Base-by-base conservation (phyloP, 208 protist species). In the Phytomonas sp. region DNA sequence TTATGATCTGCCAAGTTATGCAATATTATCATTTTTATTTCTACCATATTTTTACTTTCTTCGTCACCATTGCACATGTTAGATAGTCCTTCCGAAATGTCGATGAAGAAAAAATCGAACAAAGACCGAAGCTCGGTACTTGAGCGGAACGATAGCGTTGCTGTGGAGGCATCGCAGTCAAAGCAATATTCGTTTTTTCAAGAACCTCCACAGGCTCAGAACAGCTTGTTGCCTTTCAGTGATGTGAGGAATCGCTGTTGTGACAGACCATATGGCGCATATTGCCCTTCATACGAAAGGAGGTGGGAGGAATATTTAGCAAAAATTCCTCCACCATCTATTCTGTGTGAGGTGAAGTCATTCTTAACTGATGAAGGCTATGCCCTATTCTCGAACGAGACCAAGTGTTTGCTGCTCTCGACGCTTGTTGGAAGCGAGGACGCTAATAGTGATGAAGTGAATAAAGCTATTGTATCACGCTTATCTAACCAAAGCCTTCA, bases 161-260 rank as follows among this genome's bases (percentile, higher is more conserved):
- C 20, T 26, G 46, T 26, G 6, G 46, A 56, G 46, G 20, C 6
- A 23, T 56, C 33, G 17, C 61, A 65, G 0, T 65, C 61, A 65
- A 65, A 65, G 61, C 61, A 65, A 56, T 65, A 2, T 65, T 46
- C 37, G 26, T 46, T 65, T 65, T 65, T 46, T 6, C 13, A 53
- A 37, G 33, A 65, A 7, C 61, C 37, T 64, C 31, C 32, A 26
- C 26, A 64, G 60, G 15, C 60, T 32, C 60, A 37, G 0, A 64
- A 64, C 28, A 26, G 17, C 23, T 64, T 64, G 15, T 33, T 64
- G 60, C 60, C 60, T 32, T 64, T 32, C 23, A 64, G 60, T 37
- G 32, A 64, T 37, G 60, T 37, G 13, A 64, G 13, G 31, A 64
- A 64, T 37, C 31, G 31, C 31, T 37, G 15, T 23, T 29, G 60